phyloP scores from a whole-genome alignment of 176 grass and related monocot genomes.

The Metroxylon sagu region DNA sequence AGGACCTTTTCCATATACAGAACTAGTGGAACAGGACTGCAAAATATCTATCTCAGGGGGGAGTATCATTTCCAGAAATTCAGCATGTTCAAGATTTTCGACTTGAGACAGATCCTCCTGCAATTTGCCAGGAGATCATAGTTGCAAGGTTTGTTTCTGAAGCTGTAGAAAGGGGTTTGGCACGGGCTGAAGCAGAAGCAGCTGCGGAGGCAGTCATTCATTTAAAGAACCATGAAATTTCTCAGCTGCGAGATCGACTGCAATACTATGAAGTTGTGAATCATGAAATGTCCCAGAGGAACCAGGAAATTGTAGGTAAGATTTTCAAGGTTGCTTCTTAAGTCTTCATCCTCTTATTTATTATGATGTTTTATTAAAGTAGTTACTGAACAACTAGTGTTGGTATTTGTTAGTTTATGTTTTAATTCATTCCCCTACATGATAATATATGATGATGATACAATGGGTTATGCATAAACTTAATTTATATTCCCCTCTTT shows the following conservation, averaged over 20 bases:
- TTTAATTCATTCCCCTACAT: no score
- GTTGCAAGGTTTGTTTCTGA: constrained; percentile 15
- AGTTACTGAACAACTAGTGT: no score
- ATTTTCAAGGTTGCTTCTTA: no score
- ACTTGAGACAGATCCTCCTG: constrained; percentile 1
- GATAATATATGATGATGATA: no score
- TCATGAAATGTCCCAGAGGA: constrained; percentile 25
- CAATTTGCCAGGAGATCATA: constrained; percentile 11
- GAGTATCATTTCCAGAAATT: constrained; percentile 1
- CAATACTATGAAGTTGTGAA: constrained; percentile 29
- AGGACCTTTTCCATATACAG: constrained; percentile 10
- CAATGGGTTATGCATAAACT: no score
- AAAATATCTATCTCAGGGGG: constrained; percentile 6
- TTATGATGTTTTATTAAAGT: no score
- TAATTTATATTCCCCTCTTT: no score
- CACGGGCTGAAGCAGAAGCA: constrained; percentile 6
- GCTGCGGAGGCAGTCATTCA: constrained; percentile 5
- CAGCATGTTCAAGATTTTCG: background rate
- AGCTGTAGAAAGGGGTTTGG: constrained; percentile 6
- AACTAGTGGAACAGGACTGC: constrained; percentile 6
- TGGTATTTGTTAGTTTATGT: no score
- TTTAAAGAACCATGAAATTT: constrained; percentile 25
- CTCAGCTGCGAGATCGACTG: constrained; percentile 10
- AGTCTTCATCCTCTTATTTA: no score
- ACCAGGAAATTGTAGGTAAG: constrained; percentile 17